Evolutionary conservation across 768 basidiomycete species (phyloP), one percentile per base, ranked within the genome.

Genomic region (Agaricus sinodeliciosus): DNA sequence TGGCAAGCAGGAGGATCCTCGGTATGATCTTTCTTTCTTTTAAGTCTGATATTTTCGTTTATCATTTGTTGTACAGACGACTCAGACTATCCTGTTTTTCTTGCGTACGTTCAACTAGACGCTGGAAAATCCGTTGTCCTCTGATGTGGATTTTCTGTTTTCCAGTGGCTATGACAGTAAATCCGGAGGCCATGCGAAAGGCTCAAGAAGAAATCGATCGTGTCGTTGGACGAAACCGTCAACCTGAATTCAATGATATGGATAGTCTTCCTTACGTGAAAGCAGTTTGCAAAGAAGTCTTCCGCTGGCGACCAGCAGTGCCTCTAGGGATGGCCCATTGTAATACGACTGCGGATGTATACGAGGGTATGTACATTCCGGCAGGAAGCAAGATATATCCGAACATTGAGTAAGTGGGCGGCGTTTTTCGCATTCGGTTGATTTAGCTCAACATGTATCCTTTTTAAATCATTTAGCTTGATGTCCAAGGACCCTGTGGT

Each of bases 361-460:
- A n/a, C n/a, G n/a, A n/a, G n/a, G n/a, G n/a, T n/a, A n/a, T 65
- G 57, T 59, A 64, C 44, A 68, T 74, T 22, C 71, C 71, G 5
- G 66, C 66, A 34, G 69, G 67, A 13, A 64, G 56, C 16, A 60
- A 58, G 6, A 47, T 64, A 3, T 53, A 57, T 45, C 56, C 62
- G 2, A 65, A 62, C 41, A 25, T 65, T 40, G 60, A 59, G 63
- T 62, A 48, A 22, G 63, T 61, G 28, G 34, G 15, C 41, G 41
- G 19, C 13, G 9, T 54, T 18, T 18, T 47, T 39, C 42, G n/a
- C 13, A 12, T n/a, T 6, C 42, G 31, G 31, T 48, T 9, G 49
- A 49, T 47, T 56, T 45, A 40, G 8, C 28, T 28, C 11, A 42
- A 12, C 9, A 16, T 7, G 0, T 15, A 43, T n/a, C 36, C 47